Percentiles rank a stretch among this genome's conserved stretches.
Evolutionary conservation across 2,329 filamentous ascomycete genomes (phyloP).

Genomic region (Rhynchosporium graminicola): DNA sequence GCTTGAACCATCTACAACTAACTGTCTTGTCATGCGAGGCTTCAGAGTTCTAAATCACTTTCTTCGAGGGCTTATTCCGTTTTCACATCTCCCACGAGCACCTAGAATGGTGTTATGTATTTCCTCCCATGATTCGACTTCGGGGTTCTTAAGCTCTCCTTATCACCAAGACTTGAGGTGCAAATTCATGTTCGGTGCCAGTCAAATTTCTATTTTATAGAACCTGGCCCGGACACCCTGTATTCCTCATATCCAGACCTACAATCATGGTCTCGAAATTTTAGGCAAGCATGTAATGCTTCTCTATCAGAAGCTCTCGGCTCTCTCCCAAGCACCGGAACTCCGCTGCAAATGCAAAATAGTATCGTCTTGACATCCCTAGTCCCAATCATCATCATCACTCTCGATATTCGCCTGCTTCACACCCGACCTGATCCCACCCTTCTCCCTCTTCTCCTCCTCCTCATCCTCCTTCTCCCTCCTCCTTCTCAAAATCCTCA

Average conservation of each 20-base stretch:
- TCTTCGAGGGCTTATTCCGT: too few species aligned
- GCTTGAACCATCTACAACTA: too few species aligned
- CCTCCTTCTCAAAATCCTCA: conserved; percentile 57
- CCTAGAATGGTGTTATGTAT: too few species aligned
- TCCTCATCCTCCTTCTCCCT: conserved; percentile 38
- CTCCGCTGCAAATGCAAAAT: conserved; percentile 21
- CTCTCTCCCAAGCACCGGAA: conserved; percentile 17
- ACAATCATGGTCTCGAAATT: background rate
- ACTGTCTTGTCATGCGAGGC: too few species aligned
- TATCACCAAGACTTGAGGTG: too few species aligned
- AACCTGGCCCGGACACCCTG: too few species aligned
- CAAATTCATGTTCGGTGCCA: too few species aligned
- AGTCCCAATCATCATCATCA: conserved; percentile 58
- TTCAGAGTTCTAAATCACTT: too few species aligned
- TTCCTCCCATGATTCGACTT: too few species aligned
- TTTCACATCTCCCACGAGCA: too few species aligned
- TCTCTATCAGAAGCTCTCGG: conserved; percentile 3
- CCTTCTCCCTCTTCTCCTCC: conserved; percentile 37
- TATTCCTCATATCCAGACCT: background rate
- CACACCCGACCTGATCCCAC: conserved; percentile 37
- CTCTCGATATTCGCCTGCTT: conserved; percentile 40
- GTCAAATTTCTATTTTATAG: too few species aligned
- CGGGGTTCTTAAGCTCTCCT: too few species aligned
- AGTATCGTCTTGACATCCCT: conserved; percentile 22
- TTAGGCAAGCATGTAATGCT: background rate